phyloP scores from a whole-genome alignment of 805 yeast species.

The Pichia phayaonensis region DNA sequence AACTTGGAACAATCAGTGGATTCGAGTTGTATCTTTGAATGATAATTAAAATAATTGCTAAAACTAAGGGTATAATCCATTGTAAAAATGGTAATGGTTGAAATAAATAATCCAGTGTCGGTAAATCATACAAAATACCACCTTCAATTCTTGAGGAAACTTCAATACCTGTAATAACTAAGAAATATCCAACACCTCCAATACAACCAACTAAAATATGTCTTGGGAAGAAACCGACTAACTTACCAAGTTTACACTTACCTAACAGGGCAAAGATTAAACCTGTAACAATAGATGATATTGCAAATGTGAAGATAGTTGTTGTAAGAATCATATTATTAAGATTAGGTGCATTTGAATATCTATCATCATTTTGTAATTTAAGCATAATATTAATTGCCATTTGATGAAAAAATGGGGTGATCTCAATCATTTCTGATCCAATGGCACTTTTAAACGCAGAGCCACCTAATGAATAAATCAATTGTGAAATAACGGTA shows the following conservation, averaged over 20 bases:
- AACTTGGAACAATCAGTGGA: slow-evolving; percentile 73
- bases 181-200: slow-evolving; percentile 96
- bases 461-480: slow-evolving; percentile 85
- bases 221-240: slow-evolving; percentile 93
- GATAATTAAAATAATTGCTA: slow-evolving; percentile 54
- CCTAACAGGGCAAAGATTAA: slow-evolving; percentile 71
- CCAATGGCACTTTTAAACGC: slow-evolving; percentile 89
- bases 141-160: slow-evolving; percentile 80
- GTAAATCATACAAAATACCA: slow-evolving; percentile 55
- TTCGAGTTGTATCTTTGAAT: slow-evolving; percentile 53
- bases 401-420: slow-evolving; percentile 96
- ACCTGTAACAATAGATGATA: slow-evolving; percentile 84
- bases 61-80: slow-evolving; percentile 63
- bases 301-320: slow-evolving; percentile 76
- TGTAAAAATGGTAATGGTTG: slow-evolving; percentile 41
- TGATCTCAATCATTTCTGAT: slow-evolving; percentile 98
- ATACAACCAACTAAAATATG: slow-evolving; percentile 95
- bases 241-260: slow-evolving; percentile 67
- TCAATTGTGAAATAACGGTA: slow-evolving; percentile 81
- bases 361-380: slow-evolving; percentile 42
- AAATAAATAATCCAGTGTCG: slow-evolving; percentile 43
- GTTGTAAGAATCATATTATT: slow-evolving; percentile 33
- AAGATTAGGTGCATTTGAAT: slow-evolving; percentile 33
- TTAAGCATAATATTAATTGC: slow-evolving; percentile 57
- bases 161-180: slow-evolving; percentile 84